Percentiles rank a stretch among this genome's conserved stretches.
Conservation (phyloP, 2,329 filamentous ascomycete species). For the Hawksworthiomyces lignivorus region DNA sequence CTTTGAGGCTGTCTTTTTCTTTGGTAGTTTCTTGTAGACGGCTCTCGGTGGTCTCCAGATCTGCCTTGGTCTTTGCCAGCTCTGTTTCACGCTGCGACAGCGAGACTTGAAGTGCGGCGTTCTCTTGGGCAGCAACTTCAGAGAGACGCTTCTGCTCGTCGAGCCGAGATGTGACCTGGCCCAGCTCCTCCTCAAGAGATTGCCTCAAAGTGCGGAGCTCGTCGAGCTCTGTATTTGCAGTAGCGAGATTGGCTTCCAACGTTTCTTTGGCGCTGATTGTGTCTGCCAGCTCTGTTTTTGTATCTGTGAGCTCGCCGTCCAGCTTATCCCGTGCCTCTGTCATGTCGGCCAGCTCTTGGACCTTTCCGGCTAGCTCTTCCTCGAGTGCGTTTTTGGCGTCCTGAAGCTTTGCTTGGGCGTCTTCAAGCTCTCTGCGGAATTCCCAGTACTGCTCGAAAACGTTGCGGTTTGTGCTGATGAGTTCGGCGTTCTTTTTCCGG, state of each 20-base stretch:
- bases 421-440: conserved; percentile 25
- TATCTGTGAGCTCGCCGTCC: conserved; percentile 15
- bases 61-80: conserved; percentile 17
- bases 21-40: conserved; percentile 17
- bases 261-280: neutral
- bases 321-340: conserved; percentile 10
- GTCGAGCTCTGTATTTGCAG: conserved; percentile 15
- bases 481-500: conserved; percentile 24
- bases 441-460: conserved; percentile 26
- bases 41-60: conserved; percentile 17
- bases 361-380: conserved; percentile 17
- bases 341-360: conserved; percentile 17
- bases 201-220: conserved; percentile 2
- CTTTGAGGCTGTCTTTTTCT: conserved; percentile 17
- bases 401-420: conserved; percentile 18
- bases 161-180: conserved; percentile 4
- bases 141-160: conserved; percentile 10
- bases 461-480: conserved; percentile 23
- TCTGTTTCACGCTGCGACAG: conserved; percentile 17
- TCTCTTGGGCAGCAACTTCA: conserved; percentile 13
- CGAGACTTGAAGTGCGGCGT: conserved; percentile 17
- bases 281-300: conserved; percentile 18
- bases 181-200: conserved; percentile 5
- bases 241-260: conserved; percentile 13
- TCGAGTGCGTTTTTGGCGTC: conserved; percentile 21